Base-by-base conservation (phyloP, 2,329 filamentous ascomycete genomes). In the Penicillium psychrosexuale region DNA sequence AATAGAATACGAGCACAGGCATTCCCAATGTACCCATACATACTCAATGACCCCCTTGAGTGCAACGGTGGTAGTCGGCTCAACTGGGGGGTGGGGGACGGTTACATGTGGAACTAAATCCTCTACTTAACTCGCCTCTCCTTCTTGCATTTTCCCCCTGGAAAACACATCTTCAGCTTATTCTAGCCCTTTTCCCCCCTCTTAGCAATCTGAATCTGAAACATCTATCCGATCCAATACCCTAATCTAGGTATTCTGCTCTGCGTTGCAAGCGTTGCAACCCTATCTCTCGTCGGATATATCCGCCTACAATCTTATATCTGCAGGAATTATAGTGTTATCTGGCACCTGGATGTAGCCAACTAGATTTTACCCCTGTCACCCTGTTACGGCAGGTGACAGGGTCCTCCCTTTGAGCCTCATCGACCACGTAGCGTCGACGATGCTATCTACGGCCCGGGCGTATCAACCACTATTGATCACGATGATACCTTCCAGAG, bases 41-140 rank as follows among this genome's bases (percentile, higher is more conserved):
- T 62, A 52, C 53, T 57, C 55, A 46, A 65, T 66, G 59, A 53
- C 60, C 62, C 61, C 62, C 62, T 63, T 65, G 64, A 57, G 61
- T 66, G 64, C 62, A 66, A 66, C 64, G 63, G 64, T 66, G 59
- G 64, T 66, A 66, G 57, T 56, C 59, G 58, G 61, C 58, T 60
- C 57, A 60, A 39, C 9, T 12, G 13, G 27, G 30, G 54, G 60
- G 22, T 24, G 22, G 62, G 60, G 62, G 57, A 66, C 54, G 45
- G 64, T 66, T 66, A 66, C 64, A 66, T 61, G 61, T 65, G 61
- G 62, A 60, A 61, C 60, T 31, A 9, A 37, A 33, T 51, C 45
- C 12, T 55, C 49, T 53, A 59, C 58, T 59, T 51, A 61, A 60
- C 47, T 31, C 11, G 22, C 28, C 13, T 22, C 27, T 37, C 9